phyloP scores from a whole-genome alignment of 495 filamentous ascomycete genomes.

The Thozetella sp. region DNA sequence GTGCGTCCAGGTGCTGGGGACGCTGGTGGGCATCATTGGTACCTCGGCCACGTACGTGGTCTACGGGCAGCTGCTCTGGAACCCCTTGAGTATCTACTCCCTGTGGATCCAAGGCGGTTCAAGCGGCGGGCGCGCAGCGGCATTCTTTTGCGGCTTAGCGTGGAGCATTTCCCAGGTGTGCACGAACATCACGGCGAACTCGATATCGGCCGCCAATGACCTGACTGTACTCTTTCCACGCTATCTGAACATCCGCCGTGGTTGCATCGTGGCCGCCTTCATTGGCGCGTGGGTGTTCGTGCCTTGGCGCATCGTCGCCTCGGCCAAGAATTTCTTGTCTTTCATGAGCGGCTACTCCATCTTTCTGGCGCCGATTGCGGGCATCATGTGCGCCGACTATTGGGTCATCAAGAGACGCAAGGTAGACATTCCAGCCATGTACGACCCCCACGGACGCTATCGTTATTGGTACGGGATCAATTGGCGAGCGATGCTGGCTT shows the following conservation, averaged over 20 bases:
- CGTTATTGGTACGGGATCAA: too few relatives aligned
- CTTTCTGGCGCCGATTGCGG: conserved; percentile 20
- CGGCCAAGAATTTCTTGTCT: background rate
- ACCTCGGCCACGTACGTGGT: background rate
- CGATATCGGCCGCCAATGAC: background rate
- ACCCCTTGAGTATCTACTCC: background rate
- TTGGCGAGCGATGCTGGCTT: too few relatives aligned
- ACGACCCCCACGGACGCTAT: background rate
- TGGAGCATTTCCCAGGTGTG: background rate
- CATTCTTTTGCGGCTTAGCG: background rate
- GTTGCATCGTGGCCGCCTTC: background rate
- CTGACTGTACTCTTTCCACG: background rate
- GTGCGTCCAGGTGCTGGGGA: background rate
- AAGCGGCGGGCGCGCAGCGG: too few relatives aligned
- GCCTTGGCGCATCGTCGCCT: background rate
- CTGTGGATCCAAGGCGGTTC: background rate
- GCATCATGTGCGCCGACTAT: background rate
- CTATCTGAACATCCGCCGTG: background rate
- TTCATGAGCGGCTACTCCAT: background rate
- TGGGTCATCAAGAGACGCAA: background rate
- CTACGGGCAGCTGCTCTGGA: background rate
- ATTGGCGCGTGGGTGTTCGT: background rate
- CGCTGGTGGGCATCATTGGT: background rate
- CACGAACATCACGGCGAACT: background rate
- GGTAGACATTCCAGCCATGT: background rate